These are phyloP conservation scores for Closterium sp. DNA, from an alignment of 139 green algal species.

Conservation along the genomic window DNA sequence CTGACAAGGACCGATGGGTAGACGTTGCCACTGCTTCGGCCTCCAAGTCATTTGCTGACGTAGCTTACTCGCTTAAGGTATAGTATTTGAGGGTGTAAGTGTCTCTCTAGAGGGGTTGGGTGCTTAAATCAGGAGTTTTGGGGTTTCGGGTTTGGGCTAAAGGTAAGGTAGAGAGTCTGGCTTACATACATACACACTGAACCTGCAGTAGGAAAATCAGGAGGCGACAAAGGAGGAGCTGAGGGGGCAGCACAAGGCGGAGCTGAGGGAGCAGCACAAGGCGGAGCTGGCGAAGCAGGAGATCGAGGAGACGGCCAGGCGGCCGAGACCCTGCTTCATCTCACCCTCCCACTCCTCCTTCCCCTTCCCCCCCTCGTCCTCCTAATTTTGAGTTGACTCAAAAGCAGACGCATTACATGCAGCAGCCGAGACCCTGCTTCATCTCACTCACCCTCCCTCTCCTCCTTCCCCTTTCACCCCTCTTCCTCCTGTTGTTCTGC, in stretches of 20 bases:
- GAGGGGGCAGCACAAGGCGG: conserved; percentile 37
- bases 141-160: no score
- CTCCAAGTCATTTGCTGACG: conserved; percentile 39
- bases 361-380: background rate
- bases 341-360: background rate
- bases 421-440: background rate
- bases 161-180: no score
- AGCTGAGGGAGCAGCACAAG: conserved; percentile 45
- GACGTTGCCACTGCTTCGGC: conserved; percentile 36
- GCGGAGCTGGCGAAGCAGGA: conserved; percentile 46
- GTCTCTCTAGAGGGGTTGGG: background rate
- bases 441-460: background rate
- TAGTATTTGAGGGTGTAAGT: no score
- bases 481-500: background rate
- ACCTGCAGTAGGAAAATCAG: conserved; percentile 26
- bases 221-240: conserved; percentile 34
- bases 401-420: background rate
- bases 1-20: conserved; percentile 3
- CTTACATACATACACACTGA: no score
- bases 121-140: no score
- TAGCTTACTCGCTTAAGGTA: conserved; percentile 29
- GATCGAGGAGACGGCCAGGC: conserved; percentile 41
- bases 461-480: background rate
- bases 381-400: background rate
- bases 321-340: background rate